Conservation (phyloP, 192 early-diverging fungal genomes). For the Oehlia diaphana region DNA sequence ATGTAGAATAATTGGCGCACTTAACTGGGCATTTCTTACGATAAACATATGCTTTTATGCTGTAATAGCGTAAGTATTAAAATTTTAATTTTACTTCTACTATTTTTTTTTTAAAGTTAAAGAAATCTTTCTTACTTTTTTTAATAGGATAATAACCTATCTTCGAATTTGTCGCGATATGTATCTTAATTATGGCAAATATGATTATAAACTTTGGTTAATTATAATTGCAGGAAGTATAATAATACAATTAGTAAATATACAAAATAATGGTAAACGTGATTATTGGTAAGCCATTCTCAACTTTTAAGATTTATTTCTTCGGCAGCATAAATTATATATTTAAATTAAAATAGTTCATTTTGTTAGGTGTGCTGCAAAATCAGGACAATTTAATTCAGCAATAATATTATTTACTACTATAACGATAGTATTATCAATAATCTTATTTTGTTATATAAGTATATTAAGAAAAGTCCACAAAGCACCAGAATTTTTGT, state of each 20-base stretch:
- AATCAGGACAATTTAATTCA: neutral
- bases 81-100: no score
- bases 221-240: neutral
- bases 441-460: neutral
- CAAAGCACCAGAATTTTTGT: no score
- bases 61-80: neutral
- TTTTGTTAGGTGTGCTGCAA: neutral
- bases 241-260: neutral
- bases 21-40: neutral
- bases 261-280: neutral
- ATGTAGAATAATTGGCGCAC: neutral
- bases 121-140: neutral
- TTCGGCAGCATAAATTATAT: neutral
- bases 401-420: neutral
- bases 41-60: neutral
- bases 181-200: constrained; percentile 2
- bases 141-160: neutral
- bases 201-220: constrained; percentile 12
- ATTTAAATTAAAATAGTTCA: neutral
- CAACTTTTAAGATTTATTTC: neutral
- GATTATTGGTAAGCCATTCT: neutral
- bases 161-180: neutral
- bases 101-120: no score
- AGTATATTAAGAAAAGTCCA: no score
- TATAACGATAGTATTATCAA: neutral